Evolutionary conservation across 2,329 filamentous ascomycete species (phyloP).

Genomic region (Diaporthe citriasiana): DNA sequence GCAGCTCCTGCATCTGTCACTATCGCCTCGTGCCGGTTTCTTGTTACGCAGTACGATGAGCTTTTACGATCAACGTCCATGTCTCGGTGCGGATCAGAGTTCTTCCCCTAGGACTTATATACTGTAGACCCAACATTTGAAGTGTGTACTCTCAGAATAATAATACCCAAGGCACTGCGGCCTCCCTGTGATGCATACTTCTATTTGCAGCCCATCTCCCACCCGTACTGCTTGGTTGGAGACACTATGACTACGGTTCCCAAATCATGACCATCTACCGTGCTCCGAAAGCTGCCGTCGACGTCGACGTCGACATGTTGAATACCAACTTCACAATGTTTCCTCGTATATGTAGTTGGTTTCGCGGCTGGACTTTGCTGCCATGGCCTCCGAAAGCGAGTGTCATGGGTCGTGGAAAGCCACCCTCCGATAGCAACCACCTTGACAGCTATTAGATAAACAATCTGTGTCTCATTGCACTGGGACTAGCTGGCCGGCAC

Average conservation of each 20-base stretch:
- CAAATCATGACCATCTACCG: background rate
- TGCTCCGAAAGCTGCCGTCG: background rate
- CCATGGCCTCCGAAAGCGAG: background rate
- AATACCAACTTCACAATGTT: background rate
- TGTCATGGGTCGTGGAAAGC: background rate
- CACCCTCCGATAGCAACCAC: too few relatives aligned
- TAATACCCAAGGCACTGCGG: background rate
- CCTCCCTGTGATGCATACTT: background rate
- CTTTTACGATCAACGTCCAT: background rate
- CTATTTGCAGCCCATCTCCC: background rate
- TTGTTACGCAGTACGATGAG: background rate
- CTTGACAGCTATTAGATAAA: too few relatives aligned
- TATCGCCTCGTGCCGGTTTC: background rate
- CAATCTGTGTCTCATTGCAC: too few relatives aligned
- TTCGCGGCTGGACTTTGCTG: background rate
- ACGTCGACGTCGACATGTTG: background rate
- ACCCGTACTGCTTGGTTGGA: background rate
- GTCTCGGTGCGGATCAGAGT: background rate
- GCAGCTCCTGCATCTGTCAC: too few relatives aligned
- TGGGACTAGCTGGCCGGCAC: background rate
- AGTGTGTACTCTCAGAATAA: background rate
- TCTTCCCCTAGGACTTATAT: background rate
- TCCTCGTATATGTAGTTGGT: background rate
- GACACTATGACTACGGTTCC: background rate
- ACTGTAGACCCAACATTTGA: background rate